A percentile compares a stretch with the other conserved stretches of the same genome.
phyloP scores from a whole-genome alignment of 257 asterid species.

The Coffea canephora region DNA sequence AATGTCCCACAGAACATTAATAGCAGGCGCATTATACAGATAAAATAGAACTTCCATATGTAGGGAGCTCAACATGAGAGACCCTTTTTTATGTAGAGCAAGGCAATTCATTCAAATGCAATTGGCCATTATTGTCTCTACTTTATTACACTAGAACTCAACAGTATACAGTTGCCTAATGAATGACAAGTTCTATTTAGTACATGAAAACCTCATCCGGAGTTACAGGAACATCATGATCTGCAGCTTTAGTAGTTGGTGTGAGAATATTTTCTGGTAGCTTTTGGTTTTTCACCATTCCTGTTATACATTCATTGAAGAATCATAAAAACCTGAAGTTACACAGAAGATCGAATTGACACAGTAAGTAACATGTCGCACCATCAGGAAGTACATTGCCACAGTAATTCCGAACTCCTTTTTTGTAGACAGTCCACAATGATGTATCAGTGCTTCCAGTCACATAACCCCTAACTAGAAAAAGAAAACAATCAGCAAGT shows the following conservation, averaged over 20 bases:
- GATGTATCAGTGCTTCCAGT: conserved; percentile 99
- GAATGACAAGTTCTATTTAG: conserved; percentile 5
- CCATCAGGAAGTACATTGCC: conserved; percentile 95
- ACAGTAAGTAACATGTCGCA: conserved; percentile 12
- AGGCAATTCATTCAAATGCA: not conserved
- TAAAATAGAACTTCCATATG: not conserved
- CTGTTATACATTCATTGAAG: conserved; percentile 34
- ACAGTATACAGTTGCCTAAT: not conserved
- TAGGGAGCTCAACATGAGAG: not conserved
- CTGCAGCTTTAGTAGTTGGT: conserved; percentile 92
- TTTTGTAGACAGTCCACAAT: conserved; percentile 88
- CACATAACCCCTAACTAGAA: conserved; percentile 82
- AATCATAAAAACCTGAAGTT: conserved; percentile 1
- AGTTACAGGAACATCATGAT: conserved; percentile 92
- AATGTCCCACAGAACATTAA: not conserved
- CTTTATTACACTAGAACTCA: not conserved
- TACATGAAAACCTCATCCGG: conserved; percentile 66
- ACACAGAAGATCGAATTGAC: not conserved
- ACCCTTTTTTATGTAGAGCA: not conserved
- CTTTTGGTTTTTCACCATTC: conserved; percentile 82
- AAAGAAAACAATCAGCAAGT: conserved; percentile 9
- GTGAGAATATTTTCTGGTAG: conserved; percentile 71
- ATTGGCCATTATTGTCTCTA: too few relatives aligned
- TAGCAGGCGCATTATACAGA: too few relatives aligned
- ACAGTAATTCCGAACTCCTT: conserved; percentile 77